Evolutionary conservation across 2,329 filamentous ascomycete species (phyloP).

Genomic region (Claviceps digitariae): DNA sequence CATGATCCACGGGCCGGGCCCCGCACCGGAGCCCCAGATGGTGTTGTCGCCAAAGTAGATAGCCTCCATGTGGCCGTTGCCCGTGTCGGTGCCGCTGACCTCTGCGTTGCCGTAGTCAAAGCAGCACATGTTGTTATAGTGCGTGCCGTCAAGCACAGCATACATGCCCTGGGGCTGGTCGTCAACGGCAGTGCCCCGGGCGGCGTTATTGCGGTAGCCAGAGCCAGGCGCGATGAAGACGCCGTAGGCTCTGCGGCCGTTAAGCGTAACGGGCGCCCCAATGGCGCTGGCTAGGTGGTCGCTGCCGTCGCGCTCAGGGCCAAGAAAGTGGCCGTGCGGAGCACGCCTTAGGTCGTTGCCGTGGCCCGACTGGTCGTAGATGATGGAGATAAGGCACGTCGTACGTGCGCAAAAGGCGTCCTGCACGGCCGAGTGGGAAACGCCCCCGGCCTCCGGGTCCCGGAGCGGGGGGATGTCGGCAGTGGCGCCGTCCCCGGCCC

Average conservation of each 20-base stretch:
- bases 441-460: conserved; percentile 31
- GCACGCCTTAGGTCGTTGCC: conserved; percentile 51
- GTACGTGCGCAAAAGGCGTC: conserved; percentile 47
- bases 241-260: conserved; percentile 49
- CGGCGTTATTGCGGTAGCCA: conserved; percentile 47
- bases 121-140: conserved; percentile 43
- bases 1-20: conserved; percentile 53
- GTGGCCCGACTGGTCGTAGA: conserved; percentile 52
- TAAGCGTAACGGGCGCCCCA: conserved; percentile 47
- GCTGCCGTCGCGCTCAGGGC: conserved; percentile 41
- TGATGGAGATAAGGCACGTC: conserved; percentile 48
- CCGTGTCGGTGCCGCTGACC: conserved; percentile 36
- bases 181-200: conserved; percentile 37
- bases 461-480: conserved; percentile 2
- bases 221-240: conserved; percentile 48
- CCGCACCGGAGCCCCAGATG: conserved; percentile 41
- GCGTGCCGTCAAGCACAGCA: conserved; percentile 44
- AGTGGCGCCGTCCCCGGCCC: conserved; percentile 30
- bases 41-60: conserved; percentile 47
- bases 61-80: conserved; percentile 55
- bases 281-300: conserved; percentile 47
- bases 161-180: conserved; percentile 48
- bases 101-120: conserved; percentile 48
- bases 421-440: conserved; percentile 47
- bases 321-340: conserved; percentile 38